Conservation (phyloP, 73 alveolate genomes). For the Paramecium biaurelia region DNA sequence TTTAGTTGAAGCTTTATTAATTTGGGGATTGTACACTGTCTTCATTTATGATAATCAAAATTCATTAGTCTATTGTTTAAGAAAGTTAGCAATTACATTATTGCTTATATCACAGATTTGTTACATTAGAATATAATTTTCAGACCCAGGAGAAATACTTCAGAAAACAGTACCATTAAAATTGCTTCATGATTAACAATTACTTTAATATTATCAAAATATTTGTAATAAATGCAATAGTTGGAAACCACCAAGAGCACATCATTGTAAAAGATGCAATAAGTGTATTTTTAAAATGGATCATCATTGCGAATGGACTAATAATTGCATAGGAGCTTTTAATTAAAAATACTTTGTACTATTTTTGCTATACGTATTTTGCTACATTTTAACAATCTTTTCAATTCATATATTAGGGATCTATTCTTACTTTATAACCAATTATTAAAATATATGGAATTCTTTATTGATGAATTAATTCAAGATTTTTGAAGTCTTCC, state of each 20-base stretch:
- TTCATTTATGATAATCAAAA: background rate
- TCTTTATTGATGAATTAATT: background rate
- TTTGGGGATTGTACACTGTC: background rate
- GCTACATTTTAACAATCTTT: background rate
- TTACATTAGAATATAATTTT: background rate
- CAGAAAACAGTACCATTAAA: background rate
- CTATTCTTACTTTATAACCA: background rate
- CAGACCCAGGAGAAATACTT: background rate
- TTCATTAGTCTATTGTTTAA: background rate
- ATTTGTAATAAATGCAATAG: conserved; percentile 67
- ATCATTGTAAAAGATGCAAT: conserved; percentile 79
- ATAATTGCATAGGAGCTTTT: conserved; percentile 80
- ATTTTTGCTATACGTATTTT: conserved; percentile 64
- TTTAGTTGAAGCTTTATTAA: background rate
- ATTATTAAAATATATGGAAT: background rate
- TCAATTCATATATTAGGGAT: background rate
- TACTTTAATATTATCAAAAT: background rate
- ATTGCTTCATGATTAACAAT: background rate
- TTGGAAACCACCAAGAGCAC: conserved; percentile 81
- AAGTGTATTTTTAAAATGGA: conserved; percentile 82
- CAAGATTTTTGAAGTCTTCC: background rate
- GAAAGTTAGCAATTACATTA: background rate
- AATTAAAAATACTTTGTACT: conserved; percentile 81
- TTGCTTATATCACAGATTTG: background rate
- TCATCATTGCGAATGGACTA: conserved; percentile 90